Conservation (phyloP, 805 yeast genomes). For the Teunomyces gatunensis region DNA sequence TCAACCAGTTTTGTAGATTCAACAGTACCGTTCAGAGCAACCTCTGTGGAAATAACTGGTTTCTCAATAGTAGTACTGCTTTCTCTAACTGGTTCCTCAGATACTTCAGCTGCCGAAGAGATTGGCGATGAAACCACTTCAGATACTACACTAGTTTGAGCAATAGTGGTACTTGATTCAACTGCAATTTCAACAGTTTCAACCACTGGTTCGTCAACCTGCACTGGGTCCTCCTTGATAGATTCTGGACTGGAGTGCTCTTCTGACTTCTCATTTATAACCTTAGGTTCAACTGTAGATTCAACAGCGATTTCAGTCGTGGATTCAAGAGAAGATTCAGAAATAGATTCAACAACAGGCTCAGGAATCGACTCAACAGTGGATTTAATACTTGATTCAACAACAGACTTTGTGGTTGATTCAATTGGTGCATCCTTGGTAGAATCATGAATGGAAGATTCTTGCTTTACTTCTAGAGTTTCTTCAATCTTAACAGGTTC, state of each 20-base stretch:
- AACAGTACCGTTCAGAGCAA: no score
- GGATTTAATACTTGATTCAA: neutral
- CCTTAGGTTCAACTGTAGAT: neutral
- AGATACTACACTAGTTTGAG: neutral
- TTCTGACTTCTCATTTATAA: no score
- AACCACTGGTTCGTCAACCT: neutral
- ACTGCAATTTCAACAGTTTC: neutral
- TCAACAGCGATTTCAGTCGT: neutral
- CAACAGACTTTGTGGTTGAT: neutral
- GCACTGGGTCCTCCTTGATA: neutral
- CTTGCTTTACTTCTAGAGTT: neutral
- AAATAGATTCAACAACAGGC: neutral
- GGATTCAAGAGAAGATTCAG: neutral
- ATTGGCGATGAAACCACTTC: neutral
- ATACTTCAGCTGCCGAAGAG: neutral
- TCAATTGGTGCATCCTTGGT: neutral
- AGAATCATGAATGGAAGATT: neutral
- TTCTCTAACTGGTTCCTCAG: no score
- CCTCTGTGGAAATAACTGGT: no score
- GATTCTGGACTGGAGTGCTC: neutral
- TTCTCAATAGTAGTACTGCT: no score
- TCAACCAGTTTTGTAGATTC: neutral
- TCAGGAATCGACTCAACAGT: neutral
- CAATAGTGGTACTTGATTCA: neutral
- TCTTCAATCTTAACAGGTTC: slow-evolving; percentile 1